Conservation (phyloP, 2,329 filamentous ascomycete species). For the Aspergillus brunneoviolaceus region DNA sequence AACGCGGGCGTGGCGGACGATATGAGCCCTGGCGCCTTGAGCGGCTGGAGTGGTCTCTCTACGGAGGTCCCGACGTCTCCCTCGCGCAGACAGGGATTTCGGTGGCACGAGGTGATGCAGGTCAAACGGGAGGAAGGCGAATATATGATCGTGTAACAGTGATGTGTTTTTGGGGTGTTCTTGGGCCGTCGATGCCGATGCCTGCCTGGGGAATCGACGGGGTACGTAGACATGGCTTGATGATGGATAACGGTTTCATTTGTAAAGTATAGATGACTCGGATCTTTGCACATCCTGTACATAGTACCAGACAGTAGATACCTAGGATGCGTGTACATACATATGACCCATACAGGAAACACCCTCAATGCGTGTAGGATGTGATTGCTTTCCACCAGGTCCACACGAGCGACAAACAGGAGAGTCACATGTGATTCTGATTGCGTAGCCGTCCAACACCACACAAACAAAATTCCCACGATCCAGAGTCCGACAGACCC, state of each 20-base stretch:
- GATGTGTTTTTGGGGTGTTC: not conserved
- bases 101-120: conserved; percentile 40
- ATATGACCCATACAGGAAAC: not conserved
- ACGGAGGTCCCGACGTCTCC: not conserved
- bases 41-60: not conserved
- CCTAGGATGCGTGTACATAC: not conserved
- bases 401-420: not conserved
- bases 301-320: too few relatives aligned
- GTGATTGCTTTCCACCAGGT: not conserved
- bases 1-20: not conserved
- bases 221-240: not conserved
- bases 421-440: not conserved
- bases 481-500: not conserved
- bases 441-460: not conserved
- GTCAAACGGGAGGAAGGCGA: conserved; percentile 38
- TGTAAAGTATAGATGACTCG: not conserved
- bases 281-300: too few relatives aligned
- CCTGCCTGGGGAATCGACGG: not conserved
- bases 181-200: not conserved
- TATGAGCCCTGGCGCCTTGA: not conserved
- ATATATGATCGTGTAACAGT: conserved; percentile 39
- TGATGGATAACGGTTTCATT: not conserved
- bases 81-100: conserved; percentile 30
- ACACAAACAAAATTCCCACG: not conserved
- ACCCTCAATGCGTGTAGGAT: not conserved